These are phyloP conservation scores for Suillus tomentosus DNA, from an alignment of 768 basidiomycete species.

Conservation along the genomic window DNA sequence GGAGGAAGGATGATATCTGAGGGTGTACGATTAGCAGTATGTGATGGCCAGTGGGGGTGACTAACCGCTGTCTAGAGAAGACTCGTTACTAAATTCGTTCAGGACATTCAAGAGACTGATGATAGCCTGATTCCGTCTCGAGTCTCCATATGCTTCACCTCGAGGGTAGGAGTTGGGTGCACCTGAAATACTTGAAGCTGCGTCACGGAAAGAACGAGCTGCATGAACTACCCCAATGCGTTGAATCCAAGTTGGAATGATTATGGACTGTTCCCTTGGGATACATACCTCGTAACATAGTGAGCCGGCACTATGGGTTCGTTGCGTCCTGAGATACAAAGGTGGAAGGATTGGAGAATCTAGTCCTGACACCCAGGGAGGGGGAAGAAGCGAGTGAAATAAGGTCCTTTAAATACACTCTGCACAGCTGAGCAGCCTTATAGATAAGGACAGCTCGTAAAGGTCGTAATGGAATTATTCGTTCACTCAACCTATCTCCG, in stretches of 20 bases:
- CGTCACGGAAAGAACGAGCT: conserved; percentile 31
- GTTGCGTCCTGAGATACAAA: not conserved
- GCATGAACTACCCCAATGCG: conserved; percentile 12
- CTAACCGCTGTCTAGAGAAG: conserved; percentile 37
- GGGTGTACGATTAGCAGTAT: conserved; percentile 13
- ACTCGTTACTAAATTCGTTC: conserved; percentile 45
- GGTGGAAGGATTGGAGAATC: conserved; percentile 2
- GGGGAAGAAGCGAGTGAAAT: not conserved
- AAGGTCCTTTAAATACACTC: conserved; percentile 34
- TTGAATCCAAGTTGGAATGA: conserved; percentile 9
- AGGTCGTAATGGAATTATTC: conserved; percentile 26
- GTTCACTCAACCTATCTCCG: conserved; percentile 34
- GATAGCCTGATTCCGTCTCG: conserved; percentile 47
- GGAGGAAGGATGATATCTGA: conserved; percentile 35
- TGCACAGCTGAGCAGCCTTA: conserved; percentile 35
- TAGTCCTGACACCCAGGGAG: not conserved
- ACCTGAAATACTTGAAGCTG: conserved; percentile 24
- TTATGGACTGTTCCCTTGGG: conserved; percentile 22
- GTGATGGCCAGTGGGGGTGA: conserved; percentile 4
- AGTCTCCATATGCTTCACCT: conserved; percentile 26
- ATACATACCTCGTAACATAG: conserved; percentile 34
- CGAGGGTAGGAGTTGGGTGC: conserved; percentile 31
- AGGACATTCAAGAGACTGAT: conserved; percentile 49
- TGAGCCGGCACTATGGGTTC: conserved; percentile 2
- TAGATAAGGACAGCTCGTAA: conserved; percentile 35